Evolutionary conservation across 306 rosid genomes (phyloP), one percentile per base, ranked within the genome.

Genomic region (Vicia faba): DNA sequence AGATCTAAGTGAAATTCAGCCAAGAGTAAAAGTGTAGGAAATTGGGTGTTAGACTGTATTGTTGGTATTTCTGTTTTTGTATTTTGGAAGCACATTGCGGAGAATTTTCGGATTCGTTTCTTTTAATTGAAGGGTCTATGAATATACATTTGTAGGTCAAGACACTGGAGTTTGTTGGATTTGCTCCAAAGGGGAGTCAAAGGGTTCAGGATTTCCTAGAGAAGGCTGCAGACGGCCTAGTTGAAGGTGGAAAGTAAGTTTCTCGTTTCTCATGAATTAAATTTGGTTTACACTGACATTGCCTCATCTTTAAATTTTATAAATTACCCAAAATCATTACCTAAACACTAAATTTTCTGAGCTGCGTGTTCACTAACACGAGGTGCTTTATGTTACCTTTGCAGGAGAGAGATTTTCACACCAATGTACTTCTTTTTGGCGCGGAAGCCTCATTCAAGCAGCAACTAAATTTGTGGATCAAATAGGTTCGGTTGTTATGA

Each of bases 221-320:
- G 87, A 76, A 88, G 75, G 99, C 99, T 54, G 96, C 97, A 18
- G 97, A 82, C 72, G 96, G 95, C 48, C 89, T 93, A 12, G 97
- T 88, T 49, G 99, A 75, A 65, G 99, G 99, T 38, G 99, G 96
- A 90, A 90, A 88, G 99, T 93, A 83, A 90, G 97, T 93, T n/a
- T 71, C 50, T 12, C 66, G 45, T 77, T 38, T 64, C 33, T 12
- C 12, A 5, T 36, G 46, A 29, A 54, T 46, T 20, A 20, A 11
- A 51, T 8, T 20, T 51, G 57, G 54, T 55, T 55, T 55, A 28
- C 19, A 12, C 3, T 6, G 11, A 26, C 61, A 12, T 8, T 26
- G 18, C 61, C 26, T 7, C 5, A 3, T 55, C 38, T 12, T 12
- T 12, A 25, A 54, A 12, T 16, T 54, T 12, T 26, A 25, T 51